Conservation (phyloP, 805 yeast genomes). For the Scheffersomyces amazonensis region DNA sequence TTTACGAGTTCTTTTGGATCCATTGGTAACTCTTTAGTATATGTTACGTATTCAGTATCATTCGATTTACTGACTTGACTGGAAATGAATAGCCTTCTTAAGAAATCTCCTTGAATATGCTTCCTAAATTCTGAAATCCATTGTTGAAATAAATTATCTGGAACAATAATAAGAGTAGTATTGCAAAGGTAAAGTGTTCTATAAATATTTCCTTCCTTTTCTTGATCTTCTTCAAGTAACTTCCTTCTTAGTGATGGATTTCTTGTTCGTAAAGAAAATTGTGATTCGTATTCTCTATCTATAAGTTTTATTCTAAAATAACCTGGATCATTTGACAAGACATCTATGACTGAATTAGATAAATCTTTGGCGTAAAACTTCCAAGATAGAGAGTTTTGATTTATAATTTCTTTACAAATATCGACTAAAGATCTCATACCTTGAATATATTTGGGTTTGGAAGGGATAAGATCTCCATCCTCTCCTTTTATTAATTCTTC, state of each 20-base stretch:
- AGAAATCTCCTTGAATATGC: constrained; percentile 41
- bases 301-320: constrained; percentile 34
- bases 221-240: constrained; percentile 8
- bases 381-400: constrained; percentile 58
- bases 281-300: constrained; percentile 16
- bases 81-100: constrained; percentile 34
- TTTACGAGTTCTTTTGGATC: constrained; percentile 31
- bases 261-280: constrained; percentile 15
- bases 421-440: constrained; percentile 22
- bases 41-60: constrained; percentile 10
- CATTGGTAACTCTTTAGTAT: constrained; percentile 15
- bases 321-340: constrained; percentile 41
- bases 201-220: constrained; percentile 14
- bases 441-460: neutral
- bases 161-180: constrained; percentile 59
- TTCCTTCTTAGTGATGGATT: constrained; percentile 14
- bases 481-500: constrained; percentile 4
- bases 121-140: constrained; percentile 60
- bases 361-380: constrained; percentile 40
- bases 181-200: constrained; percentile 43
- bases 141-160: constrained; percentile 65
- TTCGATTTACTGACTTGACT: constrained; percentile 24
- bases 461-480: neutral
- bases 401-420: constrained; percentile 42
- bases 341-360: constrained; percentile 40